phyloP scores from a whole-genome alignment of 345 rosid species.

The Toxicodendron radicans region DNA sequence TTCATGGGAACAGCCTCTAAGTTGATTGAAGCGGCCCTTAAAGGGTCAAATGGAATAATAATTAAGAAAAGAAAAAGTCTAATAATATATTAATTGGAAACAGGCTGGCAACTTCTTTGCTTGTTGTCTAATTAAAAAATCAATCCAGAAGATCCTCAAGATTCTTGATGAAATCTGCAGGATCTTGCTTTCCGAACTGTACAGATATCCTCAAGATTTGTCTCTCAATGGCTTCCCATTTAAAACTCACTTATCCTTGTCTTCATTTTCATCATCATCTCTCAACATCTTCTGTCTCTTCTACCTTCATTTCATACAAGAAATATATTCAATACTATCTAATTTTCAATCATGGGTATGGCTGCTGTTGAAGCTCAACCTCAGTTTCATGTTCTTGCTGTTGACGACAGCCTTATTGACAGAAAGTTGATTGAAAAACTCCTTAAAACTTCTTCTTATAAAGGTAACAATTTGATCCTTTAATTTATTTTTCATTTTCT shows the following conservation, averaged over 20 bases:
- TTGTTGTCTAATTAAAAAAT: constrained; percentile 30
- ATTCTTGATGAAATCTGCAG: constrained; percentile 52
- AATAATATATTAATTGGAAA: constrained; percentile 7
- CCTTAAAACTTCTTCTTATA: constrained; percentile 84
- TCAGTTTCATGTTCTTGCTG: constrained; percentile 91
- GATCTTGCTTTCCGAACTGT: constrained; percentile 74
- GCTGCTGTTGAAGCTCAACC: constrained; percentile 33
- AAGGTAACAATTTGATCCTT: constrained; percentile 38
- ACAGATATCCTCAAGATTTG: constrained; percentile 41
- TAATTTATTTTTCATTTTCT: too few relatives aligned
- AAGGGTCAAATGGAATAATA: constrained; percentile 17
- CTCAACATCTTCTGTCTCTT: constrained; percentile 8
- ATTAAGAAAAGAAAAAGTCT: background rate
- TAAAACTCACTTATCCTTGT: constrained; percentile 23
- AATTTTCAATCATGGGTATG: constrained; percentile 22
- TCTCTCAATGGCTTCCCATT: constrained; percentile 28
- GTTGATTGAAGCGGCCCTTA: too few relatives aligned
- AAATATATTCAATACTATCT: too few relatives aligned
- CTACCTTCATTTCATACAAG: background rate
- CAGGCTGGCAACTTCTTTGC: constrained; percentile 32
- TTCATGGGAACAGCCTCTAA: too few relatives aligned
- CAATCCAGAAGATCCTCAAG: constrained; percentile 41
- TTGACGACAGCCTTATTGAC: constrained; percentile 81
- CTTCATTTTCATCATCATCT: background rate
- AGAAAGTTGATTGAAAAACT: constrained; percentile 85